Evolutionary conservation across 805 yeast species (phyloP).

Genomic region (Candida ulmi): DNA sequence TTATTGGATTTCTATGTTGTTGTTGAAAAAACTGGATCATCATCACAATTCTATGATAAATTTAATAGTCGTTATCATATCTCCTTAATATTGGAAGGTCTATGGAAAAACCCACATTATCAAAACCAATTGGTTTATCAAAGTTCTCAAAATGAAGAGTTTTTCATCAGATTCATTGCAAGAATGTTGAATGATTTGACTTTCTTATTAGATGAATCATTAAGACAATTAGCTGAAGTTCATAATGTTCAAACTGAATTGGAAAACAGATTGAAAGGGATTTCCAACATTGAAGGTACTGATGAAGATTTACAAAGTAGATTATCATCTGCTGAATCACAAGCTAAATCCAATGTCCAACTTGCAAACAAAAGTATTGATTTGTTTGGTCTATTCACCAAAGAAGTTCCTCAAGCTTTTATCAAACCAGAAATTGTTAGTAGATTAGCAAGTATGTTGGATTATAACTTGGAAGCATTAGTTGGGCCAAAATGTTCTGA

Average conservation of each 20-base stretch:
- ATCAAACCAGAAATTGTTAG: constrained; percentile 86
- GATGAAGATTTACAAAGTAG: constrained; percentile 56
- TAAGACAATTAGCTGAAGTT: constrained; percentile 71
- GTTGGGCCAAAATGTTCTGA: constrained; percentile 94
- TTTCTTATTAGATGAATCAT: constrained; percentile 83
- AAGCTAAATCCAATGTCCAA: constrained; percentile 77
- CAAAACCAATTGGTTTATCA: constrained; percentile 63
- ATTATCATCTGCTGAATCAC: constrained; percentile 60
- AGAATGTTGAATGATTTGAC: constrained; percentile 94
- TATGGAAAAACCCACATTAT: constrained; percentile 74
- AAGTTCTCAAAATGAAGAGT: constrained; percentile 64
- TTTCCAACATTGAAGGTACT: constrained; percentile 38
- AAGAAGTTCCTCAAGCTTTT: constrained; percentile 83
- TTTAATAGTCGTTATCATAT: constrained; percentile 87
- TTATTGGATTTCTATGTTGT: constrained; percentile 86
- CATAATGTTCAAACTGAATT: constrained; percentile 70
- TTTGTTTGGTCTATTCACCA: constrained; percentile 74
- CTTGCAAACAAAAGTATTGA: constrained; percentile 78
- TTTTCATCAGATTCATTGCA: constrained; percentile 89
- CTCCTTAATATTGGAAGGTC: constrained; percentile 71
- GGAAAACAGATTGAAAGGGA: constrained; percentile 36
- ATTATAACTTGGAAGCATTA: constrained; percentile 84
- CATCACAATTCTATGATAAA: constrained; percentile 93
- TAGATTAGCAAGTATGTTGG: constrained; percentile 91
- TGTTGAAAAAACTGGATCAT: constrained; percentile 94